Evolutionary conservation across 352 stramenopile genomes (phyloP).

Genomic region (Globisporangium canariense): DNA sequence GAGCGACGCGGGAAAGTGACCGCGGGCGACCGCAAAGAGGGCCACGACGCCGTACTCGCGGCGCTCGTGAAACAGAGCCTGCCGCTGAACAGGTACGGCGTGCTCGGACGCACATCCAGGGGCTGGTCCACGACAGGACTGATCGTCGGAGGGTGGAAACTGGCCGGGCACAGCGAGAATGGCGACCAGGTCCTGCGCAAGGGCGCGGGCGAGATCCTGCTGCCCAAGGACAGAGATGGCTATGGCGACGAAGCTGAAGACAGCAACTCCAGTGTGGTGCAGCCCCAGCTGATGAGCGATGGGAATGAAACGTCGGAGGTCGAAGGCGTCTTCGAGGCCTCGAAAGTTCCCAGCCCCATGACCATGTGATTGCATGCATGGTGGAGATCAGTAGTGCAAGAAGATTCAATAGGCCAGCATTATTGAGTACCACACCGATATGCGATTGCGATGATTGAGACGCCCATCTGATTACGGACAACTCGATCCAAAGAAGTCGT

Average conservation of each 20-base stretch:
- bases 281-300: not conserved
- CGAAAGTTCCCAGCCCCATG: not conserved
- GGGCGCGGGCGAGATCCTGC: conserved; percentile 41
- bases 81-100: conserved; percentile 40
- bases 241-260: not conserved
- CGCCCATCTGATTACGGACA: not conserved
- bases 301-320: conserved; percentile 6
- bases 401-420: not conserved
- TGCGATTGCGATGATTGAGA: not conserved
- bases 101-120: conserved; percentile 37
- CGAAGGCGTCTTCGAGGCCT: conserved; percentile 11
- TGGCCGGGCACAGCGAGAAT: conserved; percentile 22
- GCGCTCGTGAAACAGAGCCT: conserved; percentile 47
- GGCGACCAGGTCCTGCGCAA: conserved; percentile 39
- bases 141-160: conserved; percentile 41
- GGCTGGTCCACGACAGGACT: conserved; percentile 42
- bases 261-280: not conserved
- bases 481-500: not conserved
- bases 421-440: not conserved
- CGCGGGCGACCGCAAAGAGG: conserved; percentile 22
- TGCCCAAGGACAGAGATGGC: conserved; percentile 19
- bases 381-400: too few species aligned
- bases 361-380: not conserved
- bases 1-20: conserved; percentile 30
- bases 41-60: conserved; percentile 36